Conservation (phyloP, 2,329 filamentous ascomycete species). For the Chaetomium olivaceum region DNA sequence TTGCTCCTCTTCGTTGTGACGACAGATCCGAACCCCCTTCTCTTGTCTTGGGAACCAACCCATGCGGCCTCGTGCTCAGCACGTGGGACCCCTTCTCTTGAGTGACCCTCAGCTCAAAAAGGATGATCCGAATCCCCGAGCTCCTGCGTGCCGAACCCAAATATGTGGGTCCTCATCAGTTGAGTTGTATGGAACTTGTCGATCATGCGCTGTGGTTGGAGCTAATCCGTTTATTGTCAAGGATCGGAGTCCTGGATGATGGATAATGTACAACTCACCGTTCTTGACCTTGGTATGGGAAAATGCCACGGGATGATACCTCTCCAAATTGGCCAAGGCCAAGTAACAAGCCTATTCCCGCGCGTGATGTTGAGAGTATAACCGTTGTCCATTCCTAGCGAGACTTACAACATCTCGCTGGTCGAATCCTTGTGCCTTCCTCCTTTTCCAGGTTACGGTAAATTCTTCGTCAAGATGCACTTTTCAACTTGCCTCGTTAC, state of each 20-base stretch:
- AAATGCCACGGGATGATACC: conserved; percentile 27
- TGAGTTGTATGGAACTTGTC: neutral
- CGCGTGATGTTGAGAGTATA: neutral
- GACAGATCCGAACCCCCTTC: neutral
- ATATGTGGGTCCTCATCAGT: neutral
- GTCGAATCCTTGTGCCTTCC: neutral
- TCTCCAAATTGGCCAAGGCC: conserved; percentile 20
- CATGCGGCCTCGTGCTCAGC: neutral
- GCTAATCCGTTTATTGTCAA: neutral
- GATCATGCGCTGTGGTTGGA: neutral
- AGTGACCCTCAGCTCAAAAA: neutral
- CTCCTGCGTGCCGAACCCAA: neutral
- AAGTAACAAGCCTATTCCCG: neutral
- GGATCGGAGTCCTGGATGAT: neutral
- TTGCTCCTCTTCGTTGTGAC: neutral
- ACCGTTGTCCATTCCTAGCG: neutral
- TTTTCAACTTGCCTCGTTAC: neutral
- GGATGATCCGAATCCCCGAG: neutral
- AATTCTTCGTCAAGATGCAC: neutral
- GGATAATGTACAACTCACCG: neutral
- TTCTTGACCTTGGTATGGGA: conserved; percentile 7
- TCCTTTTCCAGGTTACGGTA: neutral
- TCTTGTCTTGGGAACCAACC: no score
- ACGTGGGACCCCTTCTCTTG: neutral
- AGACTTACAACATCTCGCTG: neutral